These are phyloP conservation scores for Adansonia rubrostipa DNA, from an alignment of 441 rosid genomes.

Conservation along the genomic window DNA sequence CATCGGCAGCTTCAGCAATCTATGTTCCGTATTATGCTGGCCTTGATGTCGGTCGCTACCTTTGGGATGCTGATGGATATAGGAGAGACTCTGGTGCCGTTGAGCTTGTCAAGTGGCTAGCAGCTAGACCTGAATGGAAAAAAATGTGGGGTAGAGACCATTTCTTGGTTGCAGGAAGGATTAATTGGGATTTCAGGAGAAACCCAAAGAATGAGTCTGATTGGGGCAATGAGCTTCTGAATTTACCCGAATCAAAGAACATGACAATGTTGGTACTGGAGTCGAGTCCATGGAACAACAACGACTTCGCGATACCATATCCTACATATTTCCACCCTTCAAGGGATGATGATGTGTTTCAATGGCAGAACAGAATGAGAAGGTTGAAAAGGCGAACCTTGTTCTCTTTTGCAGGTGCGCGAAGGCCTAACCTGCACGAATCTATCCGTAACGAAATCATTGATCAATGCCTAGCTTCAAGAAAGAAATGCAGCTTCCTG, in stretches of 20 bases:
- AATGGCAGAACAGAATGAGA: conserved; percentile 69
- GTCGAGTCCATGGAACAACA: conserved; percentile 67
- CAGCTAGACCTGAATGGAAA: conserved; percentile 66
- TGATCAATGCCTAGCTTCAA: conserved; percentile 62
- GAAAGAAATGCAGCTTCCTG: conserved; percentile 58
- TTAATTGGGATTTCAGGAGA: conserved; percentile 86
- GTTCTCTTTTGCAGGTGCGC: conserved; percentile 72
- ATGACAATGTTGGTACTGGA: conserved; percentile 77
- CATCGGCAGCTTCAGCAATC: conserved; percentile 67
- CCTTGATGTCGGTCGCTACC: conserved; percentile 65
- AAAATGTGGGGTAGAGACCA: conserved; percentile 68
- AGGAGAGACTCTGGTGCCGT: conserved; percentile 57
- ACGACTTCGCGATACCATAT: conserved; percentile 76
- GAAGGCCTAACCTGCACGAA: conserved; percentile 52
- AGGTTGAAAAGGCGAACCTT: conserved; percentile 45
- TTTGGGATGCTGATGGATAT: conserved; percentile 54
- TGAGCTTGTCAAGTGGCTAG: conserved; percentile 62
- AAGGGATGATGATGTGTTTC: conserved; percentile 46
- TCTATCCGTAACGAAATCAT: conserved; percentile 62
- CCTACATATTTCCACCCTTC: conserved; percentile 92
- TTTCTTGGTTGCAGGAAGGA: conserved; percentile 82
- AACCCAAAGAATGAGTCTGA: conserved; percentile 45
- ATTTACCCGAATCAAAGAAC: conserved; percentile 62
- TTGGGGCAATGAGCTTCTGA: conserved; percentile 80
- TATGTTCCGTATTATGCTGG: conserved; percentile 78